These are phyloP conservation scores for Ustilago bromivora DNA, from an alignment of 1,284 basidiomycete genomes.

Conservation along the genomic window DNA sequence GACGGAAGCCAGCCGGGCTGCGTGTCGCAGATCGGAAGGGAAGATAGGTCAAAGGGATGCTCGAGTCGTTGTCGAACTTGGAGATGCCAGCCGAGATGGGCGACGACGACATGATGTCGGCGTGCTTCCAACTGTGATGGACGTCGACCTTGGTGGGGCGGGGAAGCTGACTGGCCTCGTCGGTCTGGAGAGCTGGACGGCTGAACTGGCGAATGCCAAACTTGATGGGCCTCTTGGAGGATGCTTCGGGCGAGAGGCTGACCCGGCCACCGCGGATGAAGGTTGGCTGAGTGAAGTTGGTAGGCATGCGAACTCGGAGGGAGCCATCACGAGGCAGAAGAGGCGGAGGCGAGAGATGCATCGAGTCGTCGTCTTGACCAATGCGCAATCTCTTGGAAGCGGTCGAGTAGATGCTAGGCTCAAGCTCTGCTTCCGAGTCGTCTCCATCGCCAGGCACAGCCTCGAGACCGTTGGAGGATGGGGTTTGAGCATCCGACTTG, in stretches of 20 bases:
- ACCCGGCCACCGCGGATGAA: conserved; percentile 51
- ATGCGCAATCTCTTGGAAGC: conserved; percentile 31
- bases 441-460: conserved; percentile 6
- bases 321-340: conserved; percentile 49
- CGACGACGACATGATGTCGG: conserved; percentile 37
- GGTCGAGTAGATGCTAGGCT: background rate
- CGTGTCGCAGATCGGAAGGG: conserved; percentile 27
- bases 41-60: conserved; percentile 28
- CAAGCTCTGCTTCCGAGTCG: conserved; percentile 42
- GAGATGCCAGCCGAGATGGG: conserved; percentile 36
- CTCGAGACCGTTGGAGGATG: conserved; percentile 12
- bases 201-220: conserved; percentile 26
- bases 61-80: conserved; percentile 34
- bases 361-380: conserved; percentile 15
- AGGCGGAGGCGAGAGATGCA: conserved; percentile 48
- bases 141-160: conserved; percentile 13
- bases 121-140: conserved; percentile 18
- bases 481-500: conserved; percentile 16
- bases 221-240: conserved; percentile 33
- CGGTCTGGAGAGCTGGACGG: conserved; percentile 10
- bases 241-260: conserved; percentile 47
- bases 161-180: conserved; percentile 6
- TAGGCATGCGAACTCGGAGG: conserved; percentile 34
- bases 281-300: conserved; percentile 46
- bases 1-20: conserved; percentile 14